Conservation (phyloP, 139 green algal species). For the Volvox reticuliferus region DNA sequence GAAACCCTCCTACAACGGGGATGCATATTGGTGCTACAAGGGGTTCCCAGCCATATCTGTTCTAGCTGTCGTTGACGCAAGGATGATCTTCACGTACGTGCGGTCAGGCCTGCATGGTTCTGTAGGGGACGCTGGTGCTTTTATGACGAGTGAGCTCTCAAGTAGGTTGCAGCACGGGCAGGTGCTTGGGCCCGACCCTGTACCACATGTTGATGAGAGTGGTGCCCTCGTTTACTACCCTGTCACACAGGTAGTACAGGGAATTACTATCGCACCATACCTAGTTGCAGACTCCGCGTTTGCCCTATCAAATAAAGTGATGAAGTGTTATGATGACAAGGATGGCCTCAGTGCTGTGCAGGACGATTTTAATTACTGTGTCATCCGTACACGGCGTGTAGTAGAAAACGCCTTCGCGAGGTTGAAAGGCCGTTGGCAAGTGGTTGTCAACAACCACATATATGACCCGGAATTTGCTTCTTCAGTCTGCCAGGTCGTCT, state of each 20-base stretch:
- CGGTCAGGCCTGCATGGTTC: background rate
- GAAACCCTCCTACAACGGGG: background rate
- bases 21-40: background rate
- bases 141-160: background rate
- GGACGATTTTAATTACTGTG: conserved; percentile 14
- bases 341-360: background rate
- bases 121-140: background rate
- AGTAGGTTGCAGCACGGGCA: background rate
- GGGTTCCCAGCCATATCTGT: background rate
- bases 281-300: background rate
- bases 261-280: background rate
- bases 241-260: background rate
- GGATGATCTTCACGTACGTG: background rate
- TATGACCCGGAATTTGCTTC: background rate
- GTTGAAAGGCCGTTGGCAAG: background rate
- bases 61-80: background rate
- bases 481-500: background rate
- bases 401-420: background rate
- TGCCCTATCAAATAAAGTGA: background rate
- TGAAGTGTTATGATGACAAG: background rate
- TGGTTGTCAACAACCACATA: background rate
- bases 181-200: too few relatives aligned
- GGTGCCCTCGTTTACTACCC: too few relatives aligned
- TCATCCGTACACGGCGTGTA: background rate
- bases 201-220: too few relatives aligned